phyloP scores from a whole-genome alignment of 106 monocot species.

The Acorus calamus region DNA sequence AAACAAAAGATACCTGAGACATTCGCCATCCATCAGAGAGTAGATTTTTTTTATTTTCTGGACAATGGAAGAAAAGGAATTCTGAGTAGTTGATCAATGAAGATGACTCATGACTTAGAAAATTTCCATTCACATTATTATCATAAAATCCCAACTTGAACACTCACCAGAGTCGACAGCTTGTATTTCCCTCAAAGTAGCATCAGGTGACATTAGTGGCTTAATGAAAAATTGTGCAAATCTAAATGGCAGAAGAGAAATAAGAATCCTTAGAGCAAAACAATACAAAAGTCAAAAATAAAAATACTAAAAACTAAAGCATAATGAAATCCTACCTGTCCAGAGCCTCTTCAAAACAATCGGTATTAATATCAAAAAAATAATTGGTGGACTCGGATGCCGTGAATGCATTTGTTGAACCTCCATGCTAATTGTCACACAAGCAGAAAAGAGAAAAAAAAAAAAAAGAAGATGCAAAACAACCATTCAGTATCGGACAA shows the following conservation, averaged over 20 bases:
- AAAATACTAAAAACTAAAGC: background rate
- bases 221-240: slow-evolving; percentile 93
- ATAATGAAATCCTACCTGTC: slow-evolving; percentile 44
- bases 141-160: too few relatives aligned
- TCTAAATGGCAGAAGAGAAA: slow-evolving; percentile 25
- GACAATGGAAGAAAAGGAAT: slow-evolving; percentile 13
- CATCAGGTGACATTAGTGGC: slow-evolving; percentile 91
- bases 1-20: slow-evolving; percentile 46
- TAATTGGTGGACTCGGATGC: slow-evolving; percentile 65
- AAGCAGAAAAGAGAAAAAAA: background rate
- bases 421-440: slow-evolving; percentile 62
- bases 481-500: background rate
- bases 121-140: too few relatives aligned
- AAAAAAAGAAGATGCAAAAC: background rate
- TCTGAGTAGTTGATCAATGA: background rate
- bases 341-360: slow-evolving; percentile 70
- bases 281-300: slow-evolving; percentile 5
- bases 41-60: slow-evolving; percentile 90
- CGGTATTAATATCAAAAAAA: slow-evolving; percentile 83
- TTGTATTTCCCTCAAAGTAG: slow-evolving; percentile 91
- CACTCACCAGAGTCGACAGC: slow-evolving; percentile 94
- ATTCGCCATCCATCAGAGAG: slow-evolving; percentile 80
- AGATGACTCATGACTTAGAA: too few relatives aligned
- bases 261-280: slow-evolving; percentile 5
- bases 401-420: slow-evolving; percentile 83